Conservation (phyloP, 495 filamentous ascomycete genomes). For the Trichoderma orchidacearum region DNA sequence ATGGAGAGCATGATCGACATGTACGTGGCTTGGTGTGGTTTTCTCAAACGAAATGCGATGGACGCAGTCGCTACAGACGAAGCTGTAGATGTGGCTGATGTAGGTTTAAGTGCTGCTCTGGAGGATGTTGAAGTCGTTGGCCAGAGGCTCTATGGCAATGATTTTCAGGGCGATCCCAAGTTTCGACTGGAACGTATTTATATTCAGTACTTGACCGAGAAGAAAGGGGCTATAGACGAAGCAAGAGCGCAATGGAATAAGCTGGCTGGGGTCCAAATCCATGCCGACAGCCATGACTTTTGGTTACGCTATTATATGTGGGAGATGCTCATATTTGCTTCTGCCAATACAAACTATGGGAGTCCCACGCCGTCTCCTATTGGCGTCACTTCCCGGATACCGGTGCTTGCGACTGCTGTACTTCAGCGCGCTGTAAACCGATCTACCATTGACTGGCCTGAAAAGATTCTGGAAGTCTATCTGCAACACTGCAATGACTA, state of each 20-base stretch:
- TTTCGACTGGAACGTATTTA: slow-evolving; percentile 83
- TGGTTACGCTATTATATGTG: slow-evolving; percentile 86
- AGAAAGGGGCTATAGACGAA: slow-evolving; percentile 43
- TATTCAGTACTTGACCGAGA: slow-evolving; percentile 78
- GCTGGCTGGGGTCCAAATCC: slow-evolving; percentile 40
- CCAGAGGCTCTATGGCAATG: slow-evolving; percentile 56
- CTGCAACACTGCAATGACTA: slow-evolving; percentile 79
- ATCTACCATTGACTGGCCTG: slow-evolving; percentile 75
- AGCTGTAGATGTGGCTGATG: slow-evolving; percentile 79
- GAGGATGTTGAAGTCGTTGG: slow-evolving; percentile 72
- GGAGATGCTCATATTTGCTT: slow-evolving; percentile 56
- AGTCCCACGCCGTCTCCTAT: slow-evolving; percentile 29
- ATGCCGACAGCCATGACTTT: slow-evolving; percentile 72
- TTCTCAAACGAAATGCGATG: slow-evolving; percentile 71
- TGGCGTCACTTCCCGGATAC: slow-evolving; percentile 24
- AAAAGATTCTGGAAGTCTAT: slow-evolving; percentile 73
- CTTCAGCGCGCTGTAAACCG: slow-evolving; percentile 59
- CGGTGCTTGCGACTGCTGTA: slow-evolving; percentile 55
- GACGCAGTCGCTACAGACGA: slow-evolving; percentile 66
- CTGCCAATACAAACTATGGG: slow-evolving; percentile 18
- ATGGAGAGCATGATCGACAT: slow-evolving; percentile 81
- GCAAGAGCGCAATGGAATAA: slow-evolving; percentile 63
- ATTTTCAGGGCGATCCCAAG: slow-evolving; percentile 68
- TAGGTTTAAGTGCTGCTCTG: slow-evolving; percentile 71
- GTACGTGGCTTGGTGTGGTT: slow-evolving; percentile 86